A percentile compares a stretch with the other conserved stretches of the same genome.
Conservation (phyloP, 2,329 filamentous ascomycete genomes). For the Neonectria magnoliae region DNA sequence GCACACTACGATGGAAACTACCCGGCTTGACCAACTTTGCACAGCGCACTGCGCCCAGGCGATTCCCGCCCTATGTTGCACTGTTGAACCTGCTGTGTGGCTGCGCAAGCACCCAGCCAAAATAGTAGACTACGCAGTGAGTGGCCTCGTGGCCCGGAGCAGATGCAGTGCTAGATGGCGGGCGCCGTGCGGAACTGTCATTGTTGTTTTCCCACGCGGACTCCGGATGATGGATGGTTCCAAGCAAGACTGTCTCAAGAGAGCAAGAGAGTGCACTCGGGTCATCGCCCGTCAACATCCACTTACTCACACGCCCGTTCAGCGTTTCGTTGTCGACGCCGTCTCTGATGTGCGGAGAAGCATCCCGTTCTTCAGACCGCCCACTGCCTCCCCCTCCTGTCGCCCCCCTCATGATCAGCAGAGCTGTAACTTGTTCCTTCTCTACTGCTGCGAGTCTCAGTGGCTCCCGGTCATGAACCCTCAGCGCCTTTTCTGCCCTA, state of each 20-base stretch:
- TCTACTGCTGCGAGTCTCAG: conserved; percentile 21
- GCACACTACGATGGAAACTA: conserved; percentile 18
- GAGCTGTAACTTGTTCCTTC: conserved; percentile 14
- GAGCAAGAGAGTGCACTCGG: background rate
- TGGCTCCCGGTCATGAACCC: conserved; percentile 38
- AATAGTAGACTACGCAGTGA: background rate
- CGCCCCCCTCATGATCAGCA: conserved; percentile 32
- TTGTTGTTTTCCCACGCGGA: background rate
- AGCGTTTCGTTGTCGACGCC: background rate
- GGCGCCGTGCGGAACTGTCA: background rate
- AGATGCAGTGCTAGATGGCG: conserved; percentile 9
- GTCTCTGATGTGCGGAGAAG: conserved; percentile 27
- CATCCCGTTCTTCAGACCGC: conserved; percentile 32
- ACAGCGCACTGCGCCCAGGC: conserved; percentile 1
- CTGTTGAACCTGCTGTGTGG: conserved; percentile 2
- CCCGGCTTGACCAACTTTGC: conserved; percentile 17
- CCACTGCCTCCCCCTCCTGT: conserved; percentile 1
- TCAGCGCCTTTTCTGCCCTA: conserved; percentile 34
- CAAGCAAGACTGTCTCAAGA: background rate
- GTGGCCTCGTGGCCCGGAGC: conserved; percentile 2
- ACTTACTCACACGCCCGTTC: background rate
- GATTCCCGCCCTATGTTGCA: background rate
- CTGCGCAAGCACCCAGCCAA: conserved; percentile 1
- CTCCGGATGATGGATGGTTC: background rate
- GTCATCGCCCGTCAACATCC: too few species aligned